Percentiles rank a stretch among this genome's conserved stretches.
Conservation (phyloP, 331 rosid genomes). For the Quercus lobata region DNA sequence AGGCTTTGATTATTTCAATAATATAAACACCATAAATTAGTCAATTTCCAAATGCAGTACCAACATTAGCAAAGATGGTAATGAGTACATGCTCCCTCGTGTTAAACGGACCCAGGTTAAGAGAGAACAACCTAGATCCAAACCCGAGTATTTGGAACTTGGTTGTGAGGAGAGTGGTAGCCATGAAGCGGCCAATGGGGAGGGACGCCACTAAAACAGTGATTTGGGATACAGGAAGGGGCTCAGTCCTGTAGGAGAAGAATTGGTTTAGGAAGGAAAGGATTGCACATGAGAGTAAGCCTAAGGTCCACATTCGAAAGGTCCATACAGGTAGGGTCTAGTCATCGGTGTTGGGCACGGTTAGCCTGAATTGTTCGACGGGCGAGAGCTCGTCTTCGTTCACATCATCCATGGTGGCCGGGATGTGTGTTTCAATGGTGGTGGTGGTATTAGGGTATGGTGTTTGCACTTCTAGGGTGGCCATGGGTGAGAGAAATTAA, state of each 20-base stretch:
- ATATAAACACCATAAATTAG: constrained; percentile 49
- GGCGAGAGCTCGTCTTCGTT: constrained; percentile 49
- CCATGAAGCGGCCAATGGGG: constrained; percentile 65
- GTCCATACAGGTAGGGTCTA: constrained; percentile 69
- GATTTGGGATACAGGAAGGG: constrained; percentile 53
- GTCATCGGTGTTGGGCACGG: constrained; percentile 58
- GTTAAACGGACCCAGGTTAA: constrained; percentile 68
- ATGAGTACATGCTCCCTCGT: constrained; percentile 66
- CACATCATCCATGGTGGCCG: background rate
- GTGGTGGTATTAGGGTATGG: background rate
- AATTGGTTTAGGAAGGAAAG: constrained; percentile 66
- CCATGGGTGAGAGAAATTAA: background rate
- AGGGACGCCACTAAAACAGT: constrained; percentile 51
- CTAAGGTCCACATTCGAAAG: constrained; percentile 73
- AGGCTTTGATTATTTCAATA: constrained; percentile 50
- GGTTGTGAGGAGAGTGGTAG: constrained; percentile 33
- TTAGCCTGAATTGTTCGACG: constrained; percentile 52
- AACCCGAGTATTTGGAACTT: constrained; percentile 38
- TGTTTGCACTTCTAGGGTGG: background rate
- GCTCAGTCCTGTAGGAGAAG: constrained; percentile 65
- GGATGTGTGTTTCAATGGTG: background rate
- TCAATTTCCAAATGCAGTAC: constrained; percentile 54
- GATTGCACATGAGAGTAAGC: constrained; percentile 50
- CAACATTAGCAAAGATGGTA: constrained; percentile 66
- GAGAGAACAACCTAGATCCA: constrained; percentile 22